A percentile compares a stretch with the other conserved stretches of the same genome.
These are phyloP conservation scores for Fusarium virguliforme DNA, from an alignment of 2,329 filamentous ascomycete genomes.

Conservation along the genomic window DNA sequence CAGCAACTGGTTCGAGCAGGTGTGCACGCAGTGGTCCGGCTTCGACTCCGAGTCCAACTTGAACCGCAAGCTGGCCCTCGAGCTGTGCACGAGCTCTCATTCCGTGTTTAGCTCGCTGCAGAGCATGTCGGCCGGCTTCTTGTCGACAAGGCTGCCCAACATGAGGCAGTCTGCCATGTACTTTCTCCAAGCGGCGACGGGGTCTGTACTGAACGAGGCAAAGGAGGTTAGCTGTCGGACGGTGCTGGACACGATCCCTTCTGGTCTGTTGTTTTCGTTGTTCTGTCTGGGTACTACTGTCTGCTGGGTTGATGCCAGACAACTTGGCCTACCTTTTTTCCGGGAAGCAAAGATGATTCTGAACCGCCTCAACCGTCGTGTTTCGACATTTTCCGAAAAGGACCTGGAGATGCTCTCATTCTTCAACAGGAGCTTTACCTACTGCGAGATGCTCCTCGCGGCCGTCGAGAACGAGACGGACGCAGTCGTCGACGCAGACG, in stretches of 20 bases:
- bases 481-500: conserved; percentile 3
- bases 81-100: conserved; percentile 57
- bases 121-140: conserved; percentile 60
- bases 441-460: conserved; percentile 61
- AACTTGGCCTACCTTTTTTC: conserved; percentile 56
- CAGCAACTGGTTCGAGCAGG: conserved; percentile 59
- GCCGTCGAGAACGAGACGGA: conserved; percentile 55
- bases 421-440: conserved; percentile 59
- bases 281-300: conserved; percentile 61
- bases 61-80: conserved; percentile 58
- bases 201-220: conserved; percentile 56
- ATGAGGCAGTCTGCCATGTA: conserved; percentile 55
- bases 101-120: conserved; percentile 59
- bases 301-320: conserved; percentile 59
- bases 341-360: conserved; percentile 51
- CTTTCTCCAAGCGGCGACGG: conserved; percentile 56
- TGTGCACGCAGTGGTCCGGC: conserved; percentile 60
- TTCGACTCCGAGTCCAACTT: conserved; percentile 59
- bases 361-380: conserved; percentile 46
- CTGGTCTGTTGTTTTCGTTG: conserved; percentile 57
- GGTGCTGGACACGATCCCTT: conserved; percentile 49
- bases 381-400: conserved; percentile 27
- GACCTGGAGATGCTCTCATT: conserved; percentile 55
- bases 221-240: conserved; percentile 46
- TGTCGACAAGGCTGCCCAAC: conserved; percentile 56